phyloP scores from a whole-genome alignment of 257 asterid genomes.

The Penstemon newberryi region DNA sequence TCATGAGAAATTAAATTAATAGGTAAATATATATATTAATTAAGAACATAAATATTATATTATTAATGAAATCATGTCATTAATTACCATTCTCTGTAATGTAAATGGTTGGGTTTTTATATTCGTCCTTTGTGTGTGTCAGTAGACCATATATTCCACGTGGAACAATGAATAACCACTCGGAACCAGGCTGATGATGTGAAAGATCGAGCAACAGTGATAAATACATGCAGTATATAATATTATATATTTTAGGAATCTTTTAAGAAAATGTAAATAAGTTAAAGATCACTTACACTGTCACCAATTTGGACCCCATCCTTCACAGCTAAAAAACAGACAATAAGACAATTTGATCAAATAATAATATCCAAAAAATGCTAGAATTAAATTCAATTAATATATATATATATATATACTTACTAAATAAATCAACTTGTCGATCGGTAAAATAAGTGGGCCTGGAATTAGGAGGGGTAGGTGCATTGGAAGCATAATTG shows the following conservation, averaged over 20 bases:
- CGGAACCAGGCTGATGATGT: constrained; percentile 24
- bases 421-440: neutral
- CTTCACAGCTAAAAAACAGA: neutral
- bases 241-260: too few relatives aligned
- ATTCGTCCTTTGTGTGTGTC: constrained; percentile 27
- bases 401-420: neutral
- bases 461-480: neutral
- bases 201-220: too few relatives aligned
- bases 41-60: too few relatives aligned
- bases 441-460: constrained; percentile 19
- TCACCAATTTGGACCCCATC: neutral
- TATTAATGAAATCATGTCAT: too few relatives aligned
- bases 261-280: too few relatives aligned
- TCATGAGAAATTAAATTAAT: neutral
- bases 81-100: constrained; percentile 42
- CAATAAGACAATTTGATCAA: neutral
- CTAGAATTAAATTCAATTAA: neutral
- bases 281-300: constrained; percentile 13
- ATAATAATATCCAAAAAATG: neutral
- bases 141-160: constrained; percentile 32
- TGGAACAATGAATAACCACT: constrained; percentile 31
- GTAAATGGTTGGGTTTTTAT: constrained; percentile 34
- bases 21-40: neutral
- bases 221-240: too few relatives aligned
- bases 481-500: constrained; percentile 8